Evolutionary conservation across 2,329 filamentous ascomycete species (phyloP), one percentile per base, ranked within the genome.

Genomic region (Fusarium subglutinans): DNA sequence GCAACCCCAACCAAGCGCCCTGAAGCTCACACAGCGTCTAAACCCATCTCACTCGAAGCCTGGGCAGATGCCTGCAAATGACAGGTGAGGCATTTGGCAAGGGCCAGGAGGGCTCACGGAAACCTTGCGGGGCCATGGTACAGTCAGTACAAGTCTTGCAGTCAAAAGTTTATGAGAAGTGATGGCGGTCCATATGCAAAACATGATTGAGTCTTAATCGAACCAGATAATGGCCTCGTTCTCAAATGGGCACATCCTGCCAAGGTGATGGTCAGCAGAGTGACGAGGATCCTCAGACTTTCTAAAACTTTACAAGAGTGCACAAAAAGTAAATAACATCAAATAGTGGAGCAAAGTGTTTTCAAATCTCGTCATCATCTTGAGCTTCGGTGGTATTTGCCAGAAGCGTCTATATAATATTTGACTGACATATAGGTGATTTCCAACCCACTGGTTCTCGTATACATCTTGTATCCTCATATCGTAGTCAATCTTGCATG

Each of bases 11-110:
- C 43, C 74, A 77, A 74, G 72, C 74, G 67, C 76, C 76, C 76
- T 76, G 72, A 74, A 72, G 62, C 63, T 72, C 76, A 69, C 76
- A 77, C 76, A 74, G 63, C 63, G 38, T 62, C 64, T 70, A 72
- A 65, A 56, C 70, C 70, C 60, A 37, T 77, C 68, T 66, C 51
- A 75, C 35, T 40, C 37, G 12, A 47, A 41, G 59, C 50, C 59
- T 67, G 47, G 43, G 40, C 38, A 51, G 13, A 56, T 38, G 43
- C 60, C 53, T 58, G 40, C 61, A 57, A 51, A 70, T 44, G 26
- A 28, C 20, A 56, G 35, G 43, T 35, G 37, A 65, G 56, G 59
- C 51, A 51, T 58, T 64, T 28, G 54, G 59, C 72, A 65, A 68
- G 75, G 45, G 26, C 26, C 45, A 30, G 28, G 26, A n/a, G 45